Evolutionary conservation across 805 yeast genomes (phyloP).

Genomic region (Schwanniomyces yamadae): DNA sequence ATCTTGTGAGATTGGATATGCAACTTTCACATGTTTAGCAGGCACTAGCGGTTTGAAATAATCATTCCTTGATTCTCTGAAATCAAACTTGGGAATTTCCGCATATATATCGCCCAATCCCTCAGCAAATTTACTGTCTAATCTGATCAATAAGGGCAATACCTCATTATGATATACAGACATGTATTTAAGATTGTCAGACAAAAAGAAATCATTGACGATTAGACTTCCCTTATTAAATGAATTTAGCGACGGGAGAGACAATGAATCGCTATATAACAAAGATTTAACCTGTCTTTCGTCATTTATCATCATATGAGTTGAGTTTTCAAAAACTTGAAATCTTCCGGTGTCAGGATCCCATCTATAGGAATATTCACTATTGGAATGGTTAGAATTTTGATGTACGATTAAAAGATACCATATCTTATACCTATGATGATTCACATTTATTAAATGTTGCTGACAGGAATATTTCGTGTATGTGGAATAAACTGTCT

Average conservation of each 20-base stretch:
- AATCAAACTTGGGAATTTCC: constrained; percentile 34
- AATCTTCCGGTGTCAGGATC: constrained; percentile 34
- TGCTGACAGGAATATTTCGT: constrained; percentile 41
- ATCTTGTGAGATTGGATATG: constrained; percentile 6
- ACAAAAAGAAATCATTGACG: constrained; percentile 36
- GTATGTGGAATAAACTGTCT: constrained; percentile 39
- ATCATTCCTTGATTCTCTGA: constrained; percentile 25
- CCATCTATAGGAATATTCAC: constrained; percentile 34
- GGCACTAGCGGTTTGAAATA: constrained; percentile 26
- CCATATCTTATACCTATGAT: constrained; percentile 38
- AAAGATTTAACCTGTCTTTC: constrained; percentile 31
- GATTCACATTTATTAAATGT: constrained; percentile 35
- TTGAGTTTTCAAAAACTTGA: constrained; percentile 28
- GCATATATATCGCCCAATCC: constrained; percentile 29
- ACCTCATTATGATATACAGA: constrained; percentile 39
- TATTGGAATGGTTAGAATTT: constrained; percentile 16
- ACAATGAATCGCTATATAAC: constrained; percentile 28
- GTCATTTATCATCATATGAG: constrained; percentile 24
- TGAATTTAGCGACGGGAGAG: constrained; percentile 27
- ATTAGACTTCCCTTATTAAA: constrained; percentile 34
- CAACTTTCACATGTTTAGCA: constrained; percentile 13
- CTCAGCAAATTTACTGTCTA: constrained; percentile 27
- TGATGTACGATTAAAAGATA: constrained; percentile 31
- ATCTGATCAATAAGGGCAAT: constrained; percentile 26
- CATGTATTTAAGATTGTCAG: constrained; percentile 34